Base-by-base conservation (phyloP, 352 stramenopile genomes). In the Phytophthora sp. region DNA sequence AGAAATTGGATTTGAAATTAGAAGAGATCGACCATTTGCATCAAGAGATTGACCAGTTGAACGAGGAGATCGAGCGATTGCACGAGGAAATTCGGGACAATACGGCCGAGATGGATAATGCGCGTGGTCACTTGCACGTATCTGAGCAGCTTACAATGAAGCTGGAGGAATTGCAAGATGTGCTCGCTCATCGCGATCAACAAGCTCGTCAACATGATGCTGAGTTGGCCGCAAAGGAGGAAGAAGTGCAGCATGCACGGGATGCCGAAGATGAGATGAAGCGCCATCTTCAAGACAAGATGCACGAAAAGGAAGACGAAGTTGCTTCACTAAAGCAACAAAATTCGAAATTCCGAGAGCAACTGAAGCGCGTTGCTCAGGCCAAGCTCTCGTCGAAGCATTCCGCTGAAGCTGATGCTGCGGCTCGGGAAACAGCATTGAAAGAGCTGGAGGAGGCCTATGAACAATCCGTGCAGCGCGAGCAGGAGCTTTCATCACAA, bases 111-210 rank as follows among this genome's bases (percentile, higher is more conserved):
- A 79, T 84, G 67, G 75, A 84, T 31, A 67, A 64, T 18, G 66
- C 69, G 9, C 64, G 66, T 52, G 49, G 55, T n/a, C 73, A 77
- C 21, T 53, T 86, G 4, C 69, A 85, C 31, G 50, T 73, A 21
- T 80, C 79, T 7, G 60, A 83, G 24, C 69, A 79, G 44, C 71
- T 89, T 49, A 85, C 63, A 20, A 44, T 71, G n/a, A 80, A 84
- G 56, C 56, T 88, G 0, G 69, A 84, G 52, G 63, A 77, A 20
- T 35, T 80, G 26, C 60, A 80, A 69, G 63, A 77, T 26, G 59
- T 77, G 24, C 41, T 82, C 13, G 55, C 70, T 42, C 44, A 66
- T 24, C 76, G 67, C 8, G 68, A 77, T 18, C 57, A 71, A 4
- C 57, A 77, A 7, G 41, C 64, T 45, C 63, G 73, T n/a, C 60